These are phyloP conservation scores for Endoconidiophora polonica DNA, from an alignment of 2,329 filamentous ascomycete species.

Conservation along the genomic window DNA sequence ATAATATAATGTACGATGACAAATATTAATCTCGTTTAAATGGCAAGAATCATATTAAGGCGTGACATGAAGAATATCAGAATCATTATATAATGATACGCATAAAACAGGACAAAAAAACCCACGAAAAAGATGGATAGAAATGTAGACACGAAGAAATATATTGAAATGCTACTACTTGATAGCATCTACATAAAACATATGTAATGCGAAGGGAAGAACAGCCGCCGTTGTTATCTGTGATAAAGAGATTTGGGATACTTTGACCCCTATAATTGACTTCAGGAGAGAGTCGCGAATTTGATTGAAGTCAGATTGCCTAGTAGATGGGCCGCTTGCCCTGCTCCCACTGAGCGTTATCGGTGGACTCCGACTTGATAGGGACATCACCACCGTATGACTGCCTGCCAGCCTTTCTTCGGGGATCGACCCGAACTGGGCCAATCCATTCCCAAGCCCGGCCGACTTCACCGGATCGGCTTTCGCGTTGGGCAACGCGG, in stretches of 20 bases:
- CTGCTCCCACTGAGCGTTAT: conserved; percentile 25
- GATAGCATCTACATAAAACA: conserved; percentile 4
- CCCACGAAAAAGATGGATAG: too few species aligned
- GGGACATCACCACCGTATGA: conserved; percentile 31
- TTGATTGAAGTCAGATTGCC: conserved; percentile 4
- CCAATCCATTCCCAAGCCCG: conserved; percentile 57
- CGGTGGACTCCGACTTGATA: conserved; percentile 16
- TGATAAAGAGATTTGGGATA: conserved; percentile 1
- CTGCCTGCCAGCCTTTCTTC: conserved; percentile 26
- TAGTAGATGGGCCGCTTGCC: conserved; percentile 25
- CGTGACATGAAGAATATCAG: too few species aligned
- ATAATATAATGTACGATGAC: too few species aligned
- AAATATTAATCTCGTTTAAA: too few species aligned
- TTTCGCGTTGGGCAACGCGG: conserved; percentile 53
- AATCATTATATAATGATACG: too few species aligned
- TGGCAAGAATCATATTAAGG: too few species aligned
- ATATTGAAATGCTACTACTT: background rate
- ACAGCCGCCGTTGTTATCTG: background rate
- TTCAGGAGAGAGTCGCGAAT: too few species aligned
- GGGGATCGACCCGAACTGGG: conserved; percentile 28
- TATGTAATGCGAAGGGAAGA: conserved; percentile 3
- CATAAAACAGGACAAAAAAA: too few species aligned
- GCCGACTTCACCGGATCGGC: conserved; percentile 47
- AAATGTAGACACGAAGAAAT: too few species aligned
- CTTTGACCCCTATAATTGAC: too few species aligned